phyloP scores from a whole-genome alignment of 2,329 filamentous ascomycete genomes.

The Aulographum hederae region DNA sequence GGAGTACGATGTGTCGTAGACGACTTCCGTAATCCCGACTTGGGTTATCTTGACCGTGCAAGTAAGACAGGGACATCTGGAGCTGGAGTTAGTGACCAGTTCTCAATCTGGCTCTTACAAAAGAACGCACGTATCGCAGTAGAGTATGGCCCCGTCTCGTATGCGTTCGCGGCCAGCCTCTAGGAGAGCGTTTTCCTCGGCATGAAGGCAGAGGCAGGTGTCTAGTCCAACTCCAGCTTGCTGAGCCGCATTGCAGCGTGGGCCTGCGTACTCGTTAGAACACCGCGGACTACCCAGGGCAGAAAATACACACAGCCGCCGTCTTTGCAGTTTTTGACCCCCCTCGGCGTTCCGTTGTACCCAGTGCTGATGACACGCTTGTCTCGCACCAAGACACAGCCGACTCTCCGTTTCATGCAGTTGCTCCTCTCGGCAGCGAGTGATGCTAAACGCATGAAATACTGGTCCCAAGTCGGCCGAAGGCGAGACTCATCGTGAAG shows the following conservation, averaged over 20 bases:
- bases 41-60: conserved; percentile 98
- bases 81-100: neutral
- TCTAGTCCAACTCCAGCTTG: conserved; percentile 54
- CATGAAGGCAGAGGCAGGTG: conserved; percentile 92
- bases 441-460: conserved; percentile 94
- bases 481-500: conserved; percentile 63
- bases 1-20: conserved; percentile 84
- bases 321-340: conserved; percentile 76
- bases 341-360: conserved; percentile 92
- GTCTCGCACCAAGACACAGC: conserved; percentile 77
- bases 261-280: too few relatives aligned
- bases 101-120: neutral
- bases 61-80: conserved; percentile 74
- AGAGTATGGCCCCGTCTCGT: conserved; percentile 62
- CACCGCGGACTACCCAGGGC: too few relatives aligned
- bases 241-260: conserved; percentile 62
- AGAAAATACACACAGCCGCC: conserved; percentile 50
- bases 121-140: conserved; percentile 56
- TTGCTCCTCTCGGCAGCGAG: conserved; percentile 82
- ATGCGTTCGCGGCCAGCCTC: conserved; percentile 89
- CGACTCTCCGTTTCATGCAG: conserved; percentile 95
- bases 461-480: conserved; percentile 84
- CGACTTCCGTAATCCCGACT: conserved; percentile 87
- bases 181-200: conserved; percentile 89
- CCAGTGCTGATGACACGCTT: conserved; percentile 83